Evolutionary conservation across 2,329 filamentous ascomycete species (phyloP).

Genomic region (Dactylellina parvicollis): DNA sequence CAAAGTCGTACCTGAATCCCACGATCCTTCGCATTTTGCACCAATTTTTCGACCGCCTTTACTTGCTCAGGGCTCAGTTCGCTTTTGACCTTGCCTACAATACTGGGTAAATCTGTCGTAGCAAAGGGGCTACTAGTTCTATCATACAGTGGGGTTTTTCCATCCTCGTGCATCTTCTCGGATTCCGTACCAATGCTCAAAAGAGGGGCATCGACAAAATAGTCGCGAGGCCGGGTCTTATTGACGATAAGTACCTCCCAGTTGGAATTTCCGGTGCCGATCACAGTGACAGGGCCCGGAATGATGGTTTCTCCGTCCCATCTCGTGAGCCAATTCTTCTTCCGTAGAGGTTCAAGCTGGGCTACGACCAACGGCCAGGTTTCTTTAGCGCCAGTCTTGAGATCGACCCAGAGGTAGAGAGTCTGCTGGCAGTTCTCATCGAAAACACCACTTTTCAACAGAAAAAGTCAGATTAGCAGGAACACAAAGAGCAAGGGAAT

Average conservation of each 20-base stretch:
- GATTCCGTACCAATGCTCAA: slow-evolving; percentile 52
- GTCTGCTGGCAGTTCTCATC: slow-evolving; percentile 62
- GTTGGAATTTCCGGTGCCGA: slow-evolving; percentile 74
- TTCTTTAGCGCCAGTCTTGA: slow-evolving; percentile 70
- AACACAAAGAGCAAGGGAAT: not conserved
- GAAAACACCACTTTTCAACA: slow-evolving; percentile 59
- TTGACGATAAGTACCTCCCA: slow-evolving; percentile 64
- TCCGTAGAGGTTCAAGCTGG: slow-evolving; percentile 70
- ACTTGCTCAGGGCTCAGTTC: slow-evolving; percentile 56
- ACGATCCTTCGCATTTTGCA: slow-evolving; percentile 63
- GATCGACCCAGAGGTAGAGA: slow-evolving; percentile 73
- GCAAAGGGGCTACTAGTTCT: slow-evolving; percentile 46
- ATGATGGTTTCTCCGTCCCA: slow-evolving; percentile 63
- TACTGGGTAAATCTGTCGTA: slow-evolving; percentile 10
- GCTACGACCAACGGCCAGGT: slow-evolving; percentile 67
- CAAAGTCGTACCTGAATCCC: slow-evolving; percentile 71
- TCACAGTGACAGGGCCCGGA: slow-evolving; percentile 71
- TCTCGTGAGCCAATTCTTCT: slow-evolving; percentile 68
- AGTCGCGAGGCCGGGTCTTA: slow-evolving; percentile 69
- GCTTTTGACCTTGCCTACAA: slow-evolving; percentile 45
- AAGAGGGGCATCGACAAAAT: slow-evolving; percentile 75
- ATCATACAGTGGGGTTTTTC: slow-evolving; percentile 58
- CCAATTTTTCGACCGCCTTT: slow-evolving; percentile 43
- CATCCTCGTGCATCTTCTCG: slow-evolving; percentile 57
- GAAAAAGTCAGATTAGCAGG: not conserved